Base-by-base conservation (phyloP, 2,329 filamentous ascomycete species). In the Colletotrichum sp. region DNA sequence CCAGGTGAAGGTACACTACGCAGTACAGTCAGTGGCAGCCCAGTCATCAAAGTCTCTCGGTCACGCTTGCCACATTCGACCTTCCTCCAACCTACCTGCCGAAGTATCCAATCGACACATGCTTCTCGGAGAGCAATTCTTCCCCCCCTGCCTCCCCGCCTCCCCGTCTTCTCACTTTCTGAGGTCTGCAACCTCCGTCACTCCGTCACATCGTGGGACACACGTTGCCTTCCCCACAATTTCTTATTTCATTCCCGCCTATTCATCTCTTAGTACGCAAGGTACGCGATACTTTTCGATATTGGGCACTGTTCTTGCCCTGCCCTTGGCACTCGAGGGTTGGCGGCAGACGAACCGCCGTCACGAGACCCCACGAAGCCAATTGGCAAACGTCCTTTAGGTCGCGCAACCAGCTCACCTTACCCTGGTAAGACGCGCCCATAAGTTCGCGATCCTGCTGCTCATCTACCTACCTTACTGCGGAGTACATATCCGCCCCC, bases 351-450 rank as follows among this genome's bases (percentile, higher is more conserved):
- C 63, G 65, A 52, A 48, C 70, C 7, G 34, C 36, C 48, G 28
- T 65, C 65, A 69, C 64, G 70, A 76, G 70, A 59, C 65, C 60
- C 21, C 6, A 68, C 30, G 43, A 57, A 55, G 32, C 65, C 57
- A 68, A 65, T 73, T 65, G 64, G 48, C 26, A 34, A 60, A 60
- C 24, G 26, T 28, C 59, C 24, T 39, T 28, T 39, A 28, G 34
- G 24, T 34, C 39, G 18, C 21, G n/a, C 32, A 21, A 24, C 26
- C 59, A 43, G 60, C 60, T 39, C 48, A 74, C 43, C 68, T 64
- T 61, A 67, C 70, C 71, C 74, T 61, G 74, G 74, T 76, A 76
- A 76, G 74, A 76, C 43, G 74, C 70, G 59, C 24, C 21, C 59
- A 60, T 26, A 59, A 60, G 70, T 60, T 64, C 36, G 34, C 70